Percentiles rank a stretch among this genome's conserved stretches.
Evolutionary conservation across 1,284 basidiomycete genomes (phyloP).

Genomic region (Fomes fomentarius): DNA sequence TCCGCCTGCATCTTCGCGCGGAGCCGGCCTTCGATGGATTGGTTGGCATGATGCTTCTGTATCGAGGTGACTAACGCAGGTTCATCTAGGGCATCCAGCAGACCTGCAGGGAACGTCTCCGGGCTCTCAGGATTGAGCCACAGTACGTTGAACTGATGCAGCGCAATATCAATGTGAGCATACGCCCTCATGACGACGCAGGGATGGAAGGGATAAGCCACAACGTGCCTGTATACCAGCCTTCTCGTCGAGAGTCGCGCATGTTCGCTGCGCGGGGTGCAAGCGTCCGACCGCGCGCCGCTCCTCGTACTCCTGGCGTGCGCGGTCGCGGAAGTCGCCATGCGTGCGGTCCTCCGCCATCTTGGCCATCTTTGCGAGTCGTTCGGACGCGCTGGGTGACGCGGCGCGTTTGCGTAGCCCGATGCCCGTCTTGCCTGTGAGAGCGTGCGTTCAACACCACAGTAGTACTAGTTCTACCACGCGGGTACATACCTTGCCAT

Average conservation of each 20-base stretch:
- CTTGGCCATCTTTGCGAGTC: conserved; percentile 74
- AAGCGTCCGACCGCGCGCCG: conserved; percentile 70
- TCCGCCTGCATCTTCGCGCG: conserved; percentile 71
- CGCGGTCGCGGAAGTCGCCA: conserved; percentile 65
- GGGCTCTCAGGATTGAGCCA: conserved; percentile 71
- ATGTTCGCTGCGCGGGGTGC: conserved; percentile 70
- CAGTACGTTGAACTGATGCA: conserved; percentile 69
- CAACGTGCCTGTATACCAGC: conserved; percentile 60
- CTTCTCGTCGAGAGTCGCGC: conserved; percentile 71
- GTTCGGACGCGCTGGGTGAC: conserved; percentile 63
- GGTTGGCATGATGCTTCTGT: conserved; percentile 27
- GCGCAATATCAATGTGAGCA: not conserved
- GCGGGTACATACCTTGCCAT: conserved; percentile 65
- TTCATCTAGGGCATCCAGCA: conserved; percentile 60
- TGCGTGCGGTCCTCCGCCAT: conserved; percentile 62
- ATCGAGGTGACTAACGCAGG: conserved; percentile 28
- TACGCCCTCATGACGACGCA: not conserved
- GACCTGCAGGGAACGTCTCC: conserved; percentile 65
- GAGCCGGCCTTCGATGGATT: conserved; percentile 51
- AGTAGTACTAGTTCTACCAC: not conserved
- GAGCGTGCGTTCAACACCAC: not conserved
- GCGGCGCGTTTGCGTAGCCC: conserved; percentile 69
- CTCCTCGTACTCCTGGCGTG: conserved; percentile 73
- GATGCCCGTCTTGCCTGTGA: conserved; percentile 76
- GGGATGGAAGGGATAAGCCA: not conserved